Evolutionary conservation across 2,329 filamentous ascomycete genomes (phyloP).

Genomic region (Talaromyces sp.): DNA sequence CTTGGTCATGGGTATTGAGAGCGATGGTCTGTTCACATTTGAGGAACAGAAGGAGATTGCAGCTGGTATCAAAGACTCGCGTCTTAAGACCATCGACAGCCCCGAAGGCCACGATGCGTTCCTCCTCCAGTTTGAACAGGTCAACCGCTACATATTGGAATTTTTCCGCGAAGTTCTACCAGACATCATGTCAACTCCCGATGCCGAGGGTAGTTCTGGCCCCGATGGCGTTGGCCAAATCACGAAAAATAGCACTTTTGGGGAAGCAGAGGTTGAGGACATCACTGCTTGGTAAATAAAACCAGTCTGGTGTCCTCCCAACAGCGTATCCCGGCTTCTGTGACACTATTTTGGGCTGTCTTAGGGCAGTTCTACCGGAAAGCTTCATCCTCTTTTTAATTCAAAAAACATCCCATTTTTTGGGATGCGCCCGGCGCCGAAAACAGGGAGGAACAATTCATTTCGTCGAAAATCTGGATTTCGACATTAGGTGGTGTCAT

Average conservation of each 20-base stretch:
- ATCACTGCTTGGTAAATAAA: conserved; percentile 77
- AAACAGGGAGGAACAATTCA: background rate
- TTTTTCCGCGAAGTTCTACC: conserved; percentile 80
- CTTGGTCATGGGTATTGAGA: conserved; percentile 88
- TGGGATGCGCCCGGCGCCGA: background rate
- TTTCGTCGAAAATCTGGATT: conserved; percentile 2
- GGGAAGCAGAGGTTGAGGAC: conserved; percentile 91
- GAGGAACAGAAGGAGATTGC: conserved; percentile 93
- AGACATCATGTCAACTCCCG: conserved; percentile 73
- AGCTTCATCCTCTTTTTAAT: background rate
- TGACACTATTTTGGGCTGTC: background rate
- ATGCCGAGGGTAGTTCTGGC: conserved; percentile 40
- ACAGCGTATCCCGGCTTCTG: background rate
- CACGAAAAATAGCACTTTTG: conserved; percentile 86
- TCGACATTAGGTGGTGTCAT: conserved; percentile 11
- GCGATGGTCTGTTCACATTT: conserved; percentile 93
- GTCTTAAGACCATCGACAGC: conserved; percentile 81
- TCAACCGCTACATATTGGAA: conserved; percentile 77
- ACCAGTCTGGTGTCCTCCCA: too few relatives aligned
- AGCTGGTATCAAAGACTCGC: conserved; percentile 68
- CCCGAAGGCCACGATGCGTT: conserved; percentile 97
- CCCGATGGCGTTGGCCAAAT: conserved; percentile 55
- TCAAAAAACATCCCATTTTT: background rate
- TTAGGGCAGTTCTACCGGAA: background rate
- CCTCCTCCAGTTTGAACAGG: conserved; percentile 92